Evolutionary conservation across 352 stramenopile species (phyloP).

Genomic region (Pythium rhizo-oryzae): DNA sequence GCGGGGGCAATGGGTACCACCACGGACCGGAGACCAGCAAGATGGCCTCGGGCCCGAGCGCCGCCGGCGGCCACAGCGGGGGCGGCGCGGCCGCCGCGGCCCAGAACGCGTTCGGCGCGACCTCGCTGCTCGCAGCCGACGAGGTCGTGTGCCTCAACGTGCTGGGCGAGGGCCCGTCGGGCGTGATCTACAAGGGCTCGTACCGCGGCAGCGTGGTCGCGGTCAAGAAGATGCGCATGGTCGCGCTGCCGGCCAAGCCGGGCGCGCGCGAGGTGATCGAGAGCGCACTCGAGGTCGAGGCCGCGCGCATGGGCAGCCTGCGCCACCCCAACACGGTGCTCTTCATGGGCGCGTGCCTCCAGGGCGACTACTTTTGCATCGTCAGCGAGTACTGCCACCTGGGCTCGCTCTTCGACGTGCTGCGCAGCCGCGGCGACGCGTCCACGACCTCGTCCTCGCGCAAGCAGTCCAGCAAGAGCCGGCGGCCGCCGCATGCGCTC

Average conservation of each 20-base stretch:
- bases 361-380: conserved; percentile 96
- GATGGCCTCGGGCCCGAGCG: conserved; percentile 7
- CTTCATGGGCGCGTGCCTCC: conserved; percentile 97
- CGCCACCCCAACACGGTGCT: conserved; percentile 99
- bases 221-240: conserved; percentile 90
- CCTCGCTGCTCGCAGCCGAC: conserved; percentile 76
- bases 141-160: conserved; percentile 82
- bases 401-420: conserved; percentile 95
- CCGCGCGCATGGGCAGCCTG: conserved; percentile 87
- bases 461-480: neutral
- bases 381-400: conserved; percentile 96
- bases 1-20: conserved; percentile 43
- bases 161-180: conserved; percentile 79
- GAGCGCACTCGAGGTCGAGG: conserved; percentile 82
- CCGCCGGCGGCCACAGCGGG: neutral
- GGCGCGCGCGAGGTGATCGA: conserved; percentile 74
- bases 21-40: conserved; percentile 43
- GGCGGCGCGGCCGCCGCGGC: neutral
- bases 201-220: conserved; percentile 85
- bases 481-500: conserved; percentile 9
- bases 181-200: conserved; percentile 85
- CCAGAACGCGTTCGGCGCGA: conserved; percentile 60
- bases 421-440: conserved; percentile 58
- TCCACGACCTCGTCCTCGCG: neutral
- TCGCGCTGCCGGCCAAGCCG: conserved; percentile 54